These are phyloP conservation scores for Vanrija humicola DNA, from an alignment of 1,284 basidiomycete genomes.

Conservation along the genomic window DNA sequence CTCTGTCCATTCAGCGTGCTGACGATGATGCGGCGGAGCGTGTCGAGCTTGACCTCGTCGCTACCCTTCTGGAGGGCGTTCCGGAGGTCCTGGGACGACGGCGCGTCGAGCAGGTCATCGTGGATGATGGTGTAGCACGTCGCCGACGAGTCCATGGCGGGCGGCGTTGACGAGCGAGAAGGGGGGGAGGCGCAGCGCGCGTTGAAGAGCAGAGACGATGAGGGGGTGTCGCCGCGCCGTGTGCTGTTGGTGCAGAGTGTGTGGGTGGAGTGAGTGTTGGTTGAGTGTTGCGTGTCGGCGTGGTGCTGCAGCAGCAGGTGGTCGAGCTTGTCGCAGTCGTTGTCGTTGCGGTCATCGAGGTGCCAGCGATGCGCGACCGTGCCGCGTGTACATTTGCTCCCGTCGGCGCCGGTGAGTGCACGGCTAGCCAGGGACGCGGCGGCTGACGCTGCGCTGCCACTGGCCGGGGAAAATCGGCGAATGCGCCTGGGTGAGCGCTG, in stretches of 20 bases:
- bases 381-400: not conserved
- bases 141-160: slow-evolving; percentile 46
- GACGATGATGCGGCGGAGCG: slow-evolving; percentile 90
- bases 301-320: not conserved
- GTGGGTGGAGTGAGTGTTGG: not conserved
- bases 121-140: slow-evolving; percentile 83
- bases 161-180: not conserved
- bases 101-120: slow-evolving; percentile 65
- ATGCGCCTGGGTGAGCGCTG: no score
- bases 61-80: slow-evolving; percentile 82
- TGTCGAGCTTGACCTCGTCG: slow-evolving; percentile 96
- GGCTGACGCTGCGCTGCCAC: no score
- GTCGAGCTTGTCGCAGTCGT: not conserved
- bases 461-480: no score
- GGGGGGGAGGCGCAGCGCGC: not conserved
- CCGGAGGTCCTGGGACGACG: slow-evolving; percentile 79
- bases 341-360: not conserved
- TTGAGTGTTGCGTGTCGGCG: not conserved
- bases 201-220: not conserved
- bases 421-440: no score
- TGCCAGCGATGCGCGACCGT: not conserved
- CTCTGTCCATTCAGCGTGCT: slow-evolving; percentile 93
- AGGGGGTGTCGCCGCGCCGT: not conserved
- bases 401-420: no score
- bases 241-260: not conserved